phyloP scores from a whole-genome alignment of 2,329 filamentous ascomycete species.

The Lasiodiplodia hormozganensis region DNA sequence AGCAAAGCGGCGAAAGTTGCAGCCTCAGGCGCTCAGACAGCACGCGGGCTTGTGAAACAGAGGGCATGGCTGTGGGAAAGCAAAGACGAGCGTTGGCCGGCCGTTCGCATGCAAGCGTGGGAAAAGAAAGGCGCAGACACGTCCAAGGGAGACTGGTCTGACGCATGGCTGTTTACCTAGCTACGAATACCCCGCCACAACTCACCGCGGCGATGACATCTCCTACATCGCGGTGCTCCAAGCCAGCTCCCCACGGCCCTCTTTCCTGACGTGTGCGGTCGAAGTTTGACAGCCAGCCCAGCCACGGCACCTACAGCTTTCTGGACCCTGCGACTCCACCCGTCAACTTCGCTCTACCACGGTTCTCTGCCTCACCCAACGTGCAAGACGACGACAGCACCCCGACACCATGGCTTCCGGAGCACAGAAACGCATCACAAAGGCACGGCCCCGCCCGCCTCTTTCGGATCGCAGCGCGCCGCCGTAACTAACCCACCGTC shows the following conservation, averaged over 20 bases:
- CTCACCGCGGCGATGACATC: conserved; percentile 4
- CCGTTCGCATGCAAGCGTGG: conserved; percentile 18
- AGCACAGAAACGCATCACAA: conserved; percentile 27
- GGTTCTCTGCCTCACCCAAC: neutral
- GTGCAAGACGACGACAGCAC: neutral
- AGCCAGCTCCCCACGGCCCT: conserved; percentile 10
- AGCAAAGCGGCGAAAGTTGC: neutral
- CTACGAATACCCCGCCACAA: conserved; percentile 17
- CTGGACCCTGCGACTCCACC: conserved; percentile 18
- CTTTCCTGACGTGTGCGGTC: conserved; percentile 1
- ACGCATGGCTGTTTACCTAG: conserved; percentile 17
- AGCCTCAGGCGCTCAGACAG: conserved; percentile 5
- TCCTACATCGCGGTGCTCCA: conserved; percentile 12
- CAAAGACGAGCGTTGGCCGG: conserved; percentile 4
- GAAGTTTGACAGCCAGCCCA: neutral
- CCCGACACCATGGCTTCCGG: conserved; percentile 25
- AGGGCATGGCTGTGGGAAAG: neutral
- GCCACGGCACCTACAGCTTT: neutral
- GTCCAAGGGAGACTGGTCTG: conserved; percentile 16
- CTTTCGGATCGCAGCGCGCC: neutral
- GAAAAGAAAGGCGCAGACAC: conserved; percentile 9
- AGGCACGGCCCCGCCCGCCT: conserved; percentile 6
- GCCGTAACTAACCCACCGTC: conserved; percentile 1
- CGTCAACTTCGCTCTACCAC: neutral
- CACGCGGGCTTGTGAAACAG: neutral